Evolutionary conservation across 2,329 filamentous ascomycete species (phyloP).

Genomic region (Trichoderma guizhouense): DNA sequence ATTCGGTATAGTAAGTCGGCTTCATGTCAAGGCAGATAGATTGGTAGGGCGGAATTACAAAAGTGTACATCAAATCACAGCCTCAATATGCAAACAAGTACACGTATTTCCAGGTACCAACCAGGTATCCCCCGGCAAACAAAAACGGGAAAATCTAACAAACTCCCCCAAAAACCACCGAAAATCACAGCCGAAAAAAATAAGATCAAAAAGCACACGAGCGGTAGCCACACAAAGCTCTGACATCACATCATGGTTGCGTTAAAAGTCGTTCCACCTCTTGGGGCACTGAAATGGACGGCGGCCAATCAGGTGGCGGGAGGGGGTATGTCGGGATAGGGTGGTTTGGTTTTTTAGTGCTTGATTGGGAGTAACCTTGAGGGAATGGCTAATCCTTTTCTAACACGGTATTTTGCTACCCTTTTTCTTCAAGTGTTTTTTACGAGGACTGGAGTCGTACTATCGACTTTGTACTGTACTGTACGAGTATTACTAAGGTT

Average conservation of each 20-base stretch:
- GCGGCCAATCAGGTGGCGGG: not conserved
- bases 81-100: not conserved
- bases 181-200: not conserved
- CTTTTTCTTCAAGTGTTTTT: no score
- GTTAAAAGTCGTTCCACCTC: constrained; percentile 14
- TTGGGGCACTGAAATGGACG: not conserved
- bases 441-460: not conserved
- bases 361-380: not conserved
- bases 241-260: constrained; percentile 16
- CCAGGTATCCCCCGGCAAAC: not conserved
- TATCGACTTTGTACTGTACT: no score
- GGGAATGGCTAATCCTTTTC: not conserved
- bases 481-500: not conserved
- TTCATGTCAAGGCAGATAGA: no score
- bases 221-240: not conserved
- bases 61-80: not conserved
- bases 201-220: not conserved
- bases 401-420: no score
- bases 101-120: not conserved
- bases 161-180: no score
- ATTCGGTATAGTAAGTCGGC: no score
- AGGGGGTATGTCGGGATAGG: not conserved
- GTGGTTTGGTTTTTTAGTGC: not conserved
- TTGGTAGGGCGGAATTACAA: not conserved
- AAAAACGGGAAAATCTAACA: not conserved